A percentile compares a stretch with the other conserved stretches of the same genome.
phyloP scores from a whole-genome alignment of 2,329 filamentous ascomycete genomes.

The Trichoderma sp. region DNA sequence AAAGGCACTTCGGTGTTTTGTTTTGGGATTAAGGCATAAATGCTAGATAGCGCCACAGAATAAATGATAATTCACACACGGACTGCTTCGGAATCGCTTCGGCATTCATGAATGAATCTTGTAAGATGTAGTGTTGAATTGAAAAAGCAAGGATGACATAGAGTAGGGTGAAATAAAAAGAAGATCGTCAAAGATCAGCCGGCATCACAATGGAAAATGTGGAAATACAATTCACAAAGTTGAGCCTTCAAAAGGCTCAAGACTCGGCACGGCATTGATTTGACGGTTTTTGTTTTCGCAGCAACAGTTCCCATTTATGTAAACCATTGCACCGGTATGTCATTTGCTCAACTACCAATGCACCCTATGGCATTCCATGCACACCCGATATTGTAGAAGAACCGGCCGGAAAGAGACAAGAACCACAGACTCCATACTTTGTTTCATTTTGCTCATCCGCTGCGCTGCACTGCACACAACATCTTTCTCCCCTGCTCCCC shows the following conservation, averaged over 20 bases:
- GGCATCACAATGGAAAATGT: background rate
- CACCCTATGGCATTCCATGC: slow-evolving; percentile 43
- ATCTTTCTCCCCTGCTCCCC: background rate
- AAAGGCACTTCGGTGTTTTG: background rate
- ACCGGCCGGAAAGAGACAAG: slow-evolving; percentile 45
- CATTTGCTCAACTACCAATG: slow-evolving; percentile 44
- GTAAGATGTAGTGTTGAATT: background rate
- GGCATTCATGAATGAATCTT: background rate
- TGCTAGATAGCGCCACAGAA: slow-evolving; percentile 1
- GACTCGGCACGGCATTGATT: background rate
- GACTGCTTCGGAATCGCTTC: background rate
- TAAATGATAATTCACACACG: background rate
- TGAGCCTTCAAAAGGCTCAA: background rate
- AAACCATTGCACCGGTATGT: slow-evolving; percentile 37
- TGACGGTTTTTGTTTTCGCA: background rate
- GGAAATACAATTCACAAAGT: background rate
- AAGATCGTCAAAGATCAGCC: background rate
- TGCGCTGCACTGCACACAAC: background rate
- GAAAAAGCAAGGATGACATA: background rate
- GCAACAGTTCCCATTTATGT: slow-evolving; percentile 15
- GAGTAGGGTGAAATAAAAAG: background rate
- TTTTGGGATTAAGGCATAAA: background rate
- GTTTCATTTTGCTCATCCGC: slow-evolving; percentile 16
- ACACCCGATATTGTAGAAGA: slow-evolving; percentile 42
- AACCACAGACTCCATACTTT: slow-evolving; percentile 40